These are phyloP conservation scores for Suillus discolor DNA, from an alignment of 768 basidiomycete species.

Conservation along the genomic window DNA sequence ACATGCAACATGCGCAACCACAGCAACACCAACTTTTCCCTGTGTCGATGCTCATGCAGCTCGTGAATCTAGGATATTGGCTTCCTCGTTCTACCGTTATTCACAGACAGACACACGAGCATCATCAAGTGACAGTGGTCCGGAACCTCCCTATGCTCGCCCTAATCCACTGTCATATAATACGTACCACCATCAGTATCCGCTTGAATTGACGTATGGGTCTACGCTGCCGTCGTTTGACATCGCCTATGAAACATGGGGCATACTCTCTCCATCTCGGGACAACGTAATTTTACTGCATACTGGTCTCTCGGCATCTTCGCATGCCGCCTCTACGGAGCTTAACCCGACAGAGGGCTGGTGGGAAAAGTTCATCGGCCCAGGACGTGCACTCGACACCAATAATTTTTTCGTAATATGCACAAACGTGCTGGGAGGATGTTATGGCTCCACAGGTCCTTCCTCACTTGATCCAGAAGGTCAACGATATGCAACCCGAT, in stretches of 20 bases:
- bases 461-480: slow-evolving; percentile 75
- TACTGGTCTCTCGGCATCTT: slow-evolving; percentile 94
- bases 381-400: slow-evolving; percentile 92
- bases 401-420: slow-evolving; percentile 91
- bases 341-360: slow-evolving; percentile 84
- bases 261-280: slow-evolving; percentile 70
- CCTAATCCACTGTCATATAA: slow-evolving; percentile 77
- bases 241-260: slow-evolving; percentile 99
- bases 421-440: slow-evolving; percentile 95
- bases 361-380: slow-evolving; percentile 99
- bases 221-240: slow-evolving; percentile 67
- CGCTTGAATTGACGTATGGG: slow-evolving; percentile 70
- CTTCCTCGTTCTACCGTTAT: slow-evolving; percentile 25
- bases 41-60: slow-evolving; percentile 84
- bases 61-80: slow-evolving; percentile 59
- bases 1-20: neutral
- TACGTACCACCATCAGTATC: slow-evolving; percentile 59
- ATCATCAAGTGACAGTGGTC: slow-evolving; percentile 51
- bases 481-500: slow-evolving; percentile 82
- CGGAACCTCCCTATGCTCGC: slow-evolving; percentile 82
- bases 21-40: slow-evolving; percentile 50
- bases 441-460: slow-evolving; percentile 97
- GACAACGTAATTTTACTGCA: slow-evolving; percentile 95
- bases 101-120: slow-evolving; percentile 15
- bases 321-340: slow-evolving; percentile 85